These are phyloP conservation scores for Typha latifolia DNA, from an alignment of 176 grass and related monocot genomes.

Conservation along the genomic window DNA sequence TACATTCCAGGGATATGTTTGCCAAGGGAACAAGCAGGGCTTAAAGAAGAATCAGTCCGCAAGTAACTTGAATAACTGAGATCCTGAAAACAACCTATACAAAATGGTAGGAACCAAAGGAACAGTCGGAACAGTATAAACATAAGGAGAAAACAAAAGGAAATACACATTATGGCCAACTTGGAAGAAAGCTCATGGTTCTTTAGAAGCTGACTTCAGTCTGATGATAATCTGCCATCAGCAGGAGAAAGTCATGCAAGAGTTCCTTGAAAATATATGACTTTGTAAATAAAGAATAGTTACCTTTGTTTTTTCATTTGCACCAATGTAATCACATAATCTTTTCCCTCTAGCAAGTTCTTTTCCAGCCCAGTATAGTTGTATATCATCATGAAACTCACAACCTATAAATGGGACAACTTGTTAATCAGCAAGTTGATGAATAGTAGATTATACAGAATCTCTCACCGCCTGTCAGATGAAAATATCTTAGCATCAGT, in stretches of 20 bases:
- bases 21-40: too few species aligned
- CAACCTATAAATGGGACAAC: neutral
- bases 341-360: slow-evolving; percentile 37
- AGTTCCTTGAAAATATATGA: neutral
- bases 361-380: slow-evolving; percentile 60
- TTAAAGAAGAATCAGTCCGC: too few species aligned
- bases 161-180: too few species aligned
- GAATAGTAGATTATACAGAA: neutral
- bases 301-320: slow-evolving; percentile 78
- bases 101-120: too few species aligned
- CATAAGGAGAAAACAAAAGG: too few species aligned
- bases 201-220: slow-evolving; percentile 5
- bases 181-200: slow-evolving; percentile 2
- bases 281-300: neutral
- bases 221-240: slow-evolving; percentile 13
- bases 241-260: neutral
- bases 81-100: too few species aligned
- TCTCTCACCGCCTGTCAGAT: too few species aligned
- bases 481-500: too few species aligned
- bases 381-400: slow-evolving; percentile 3
- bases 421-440: neutral
- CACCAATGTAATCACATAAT: slow-evolving; percentile 40
- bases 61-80: too few species aligned
- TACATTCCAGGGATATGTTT: too few species aligned
- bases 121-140: too few species aligned